Base-by-base conservation (phyloP, 2,329 filamentous ascomycete genomes). In the Colletotrichum coccodes region DNA sequence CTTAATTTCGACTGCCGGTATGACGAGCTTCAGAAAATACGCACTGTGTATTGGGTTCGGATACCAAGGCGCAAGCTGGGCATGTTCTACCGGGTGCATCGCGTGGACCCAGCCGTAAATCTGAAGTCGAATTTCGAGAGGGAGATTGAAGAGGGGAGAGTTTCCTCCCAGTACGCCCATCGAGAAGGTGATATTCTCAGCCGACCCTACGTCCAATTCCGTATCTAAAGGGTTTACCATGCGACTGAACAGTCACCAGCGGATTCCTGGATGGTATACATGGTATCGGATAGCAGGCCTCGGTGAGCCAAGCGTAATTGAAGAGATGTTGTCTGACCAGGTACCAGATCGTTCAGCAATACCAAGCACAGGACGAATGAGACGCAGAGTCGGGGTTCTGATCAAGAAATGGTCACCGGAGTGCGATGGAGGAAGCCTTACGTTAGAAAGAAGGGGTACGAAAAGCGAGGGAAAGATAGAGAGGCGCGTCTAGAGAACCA, bases 101-200 rank as follows among this genome's bases (percentile, higher is more conserved):
- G 77, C 72, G 49, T 82, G 77, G 14, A 85, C 71, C 77, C 80
- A 82, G 60, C 73, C 70, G 72, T 86, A 87, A 38, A 87, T 83
- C 61, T 82, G 78, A 14, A 84, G 78, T 16, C 85, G 80, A 56
- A 86, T 77, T 71, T 87, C 85, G 16, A 79, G 72, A 0, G 84
- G 83, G 6, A 85, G 74, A 34, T 76, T 72, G 53, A 84, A 73
- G 60, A 83, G 73, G 14, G 73, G 71, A 18, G 60, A 64, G 3
- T 60, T 32, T 8, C 26, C 49, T 6, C 11, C 56, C 9, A n/a
- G n/a, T 21, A 12, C 12, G 9, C n/a, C 30, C 16, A 14, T 47
- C 11, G 6, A 16, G 32, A 14, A n/a, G 21, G 62, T 6, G 11
- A 21, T 16, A 28, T 26, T 28, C 34, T 28, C 26, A 26, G 14